Evolutionary conservation across 495 filamentous ascomycete species (phyloP).

Genomic region (Trichoderma gamsii): DNA sequence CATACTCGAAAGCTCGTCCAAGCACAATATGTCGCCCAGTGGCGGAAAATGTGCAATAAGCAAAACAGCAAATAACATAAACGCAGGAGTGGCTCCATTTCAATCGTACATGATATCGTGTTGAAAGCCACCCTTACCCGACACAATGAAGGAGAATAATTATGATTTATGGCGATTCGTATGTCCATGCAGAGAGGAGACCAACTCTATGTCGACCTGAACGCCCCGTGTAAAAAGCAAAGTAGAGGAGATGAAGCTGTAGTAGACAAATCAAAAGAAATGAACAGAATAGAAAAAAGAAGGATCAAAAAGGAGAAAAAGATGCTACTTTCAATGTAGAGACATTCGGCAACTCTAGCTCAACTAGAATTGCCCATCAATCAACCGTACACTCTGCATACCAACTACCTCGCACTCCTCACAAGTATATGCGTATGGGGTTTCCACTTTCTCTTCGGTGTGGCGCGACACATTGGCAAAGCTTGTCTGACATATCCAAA

Average conservation of each 20-base stretch:
- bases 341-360: not conserved
- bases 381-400: not conserved
- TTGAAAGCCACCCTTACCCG: not conserved
- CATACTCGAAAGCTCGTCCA: not conserved
- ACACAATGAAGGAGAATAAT: not conserved
- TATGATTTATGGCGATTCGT: conserved; percentile 1
- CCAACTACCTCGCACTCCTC: not conserved
- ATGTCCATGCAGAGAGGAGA: conserved; percentile 9
- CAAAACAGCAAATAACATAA: not conserved
- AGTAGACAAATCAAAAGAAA: not conserved
- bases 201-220: conserved; percentile 7
- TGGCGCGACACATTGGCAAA: not conserved
- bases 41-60: not conserved
- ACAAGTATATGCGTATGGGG: not conserved
- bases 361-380: not conserved
- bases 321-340: not conserved
- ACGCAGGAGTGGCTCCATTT: conserved; percentile 10
- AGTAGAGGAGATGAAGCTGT: not conserved
- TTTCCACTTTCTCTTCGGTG: not conserved
- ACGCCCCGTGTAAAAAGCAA: not conserved
- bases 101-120: not conserved
- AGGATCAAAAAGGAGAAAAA: not conserved
- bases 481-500: not conserved
- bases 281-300: not conserved
- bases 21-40: not conserved